phyloP scores from a whole-genome alignment of 179 eudicot species.

The Gypsophila paniculata region DNA sequence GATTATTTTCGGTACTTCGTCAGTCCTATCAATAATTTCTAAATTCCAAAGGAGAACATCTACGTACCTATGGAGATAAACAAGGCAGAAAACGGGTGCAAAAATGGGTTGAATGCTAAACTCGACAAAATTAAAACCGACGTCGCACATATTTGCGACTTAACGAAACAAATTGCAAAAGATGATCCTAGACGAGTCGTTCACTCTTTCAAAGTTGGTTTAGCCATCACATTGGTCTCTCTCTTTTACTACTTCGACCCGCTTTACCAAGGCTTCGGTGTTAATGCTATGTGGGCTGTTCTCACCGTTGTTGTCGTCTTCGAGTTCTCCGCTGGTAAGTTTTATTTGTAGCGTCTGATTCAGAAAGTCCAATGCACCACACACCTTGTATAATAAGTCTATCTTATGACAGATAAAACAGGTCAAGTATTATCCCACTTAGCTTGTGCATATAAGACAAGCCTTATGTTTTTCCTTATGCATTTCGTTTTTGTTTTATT shows the following conservation, averaged over 20 bases:
- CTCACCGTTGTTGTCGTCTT: conserved; percentile 45
- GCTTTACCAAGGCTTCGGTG: conserved; percentile 39
- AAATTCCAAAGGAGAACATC: not conserved
- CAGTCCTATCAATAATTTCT: not conserved
- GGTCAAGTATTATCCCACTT: too few relatives aligned
- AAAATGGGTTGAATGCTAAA: not conserved
- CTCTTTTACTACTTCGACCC: conserved; percentile 35
- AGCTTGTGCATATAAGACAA: too few relatives aligned
- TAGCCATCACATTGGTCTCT: conserved; percentile 40
- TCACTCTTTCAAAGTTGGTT: conserved; percentile 37
- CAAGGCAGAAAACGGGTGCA: not conserved
- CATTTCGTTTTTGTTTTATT: too few relatives aligned
- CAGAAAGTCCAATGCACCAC: too few relatives aligned
- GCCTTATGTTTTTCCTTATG: too few relatives aligned
- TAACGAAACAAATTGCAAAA: conserved; percentile 25
- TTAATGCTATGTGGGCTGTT: conserved; percentile 44
- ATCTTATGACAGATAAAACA: too few relatives aligned
- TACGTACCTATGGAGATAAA: not conserved
- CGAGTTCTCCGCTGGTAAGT: conserved; percentile 42
- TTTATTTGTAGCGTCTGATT: too few relatives aligned
- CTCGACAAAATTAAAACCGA: conserved; percentile 16
- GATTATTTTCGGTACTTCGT: not conserved
- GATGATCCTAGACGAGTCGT: conserved; percentile 38
- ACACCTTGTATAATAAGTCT: too few relatives aligned
- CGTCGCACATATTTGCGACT: not conserved